Evolutionary conservation across 768 basidiomycete genomes (phyloP).

Genomic region (Boletus insuetus): DNA sequence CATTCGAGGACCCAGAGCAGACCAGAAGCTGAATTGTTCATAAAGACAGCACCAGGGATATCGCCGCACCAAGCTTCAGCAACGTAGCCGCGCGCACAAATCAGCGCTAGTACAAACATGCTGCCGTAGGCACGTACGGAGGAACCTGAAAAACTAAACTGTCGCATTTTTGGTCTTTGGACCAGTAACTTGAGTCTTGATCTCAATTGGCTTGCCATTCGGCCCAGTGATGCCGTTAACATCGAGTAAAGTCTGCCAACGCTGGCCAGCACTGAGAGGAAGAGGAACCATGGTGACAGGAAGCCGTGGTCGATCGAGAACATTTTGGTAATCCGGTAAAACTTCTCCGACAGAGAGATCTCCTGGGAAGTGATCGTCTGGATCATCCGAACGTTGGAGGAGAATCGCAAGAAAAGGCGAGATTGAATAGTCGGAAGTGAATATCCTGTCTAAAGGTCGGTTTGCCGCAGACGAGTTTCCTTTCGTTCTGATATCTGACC

Average conservation of each 20-base stretch:
- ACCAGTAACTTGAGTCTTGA: conserved; percentile 45
- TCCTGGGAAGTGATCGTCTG: conserved; percentile 50
- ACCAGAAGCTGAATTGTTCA: conserved; percentile 39
- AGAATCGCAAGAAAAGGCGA: conserved; percentile 64
- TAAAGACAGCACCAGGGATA: conserved; percentile 51
- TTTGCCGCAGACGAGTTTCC: conserved; percentile 41
- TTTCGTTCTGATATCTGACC: conserved; percentile 43
- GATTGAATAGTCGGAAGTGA: conserved; percentile 51
- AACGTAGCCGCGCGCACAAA: conserved; percentile 37
- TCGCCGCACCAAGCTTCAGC: conserved; percentile 60
- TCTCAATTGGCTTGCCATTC: conserved; percentile 47
- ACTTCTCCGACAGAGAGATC: conserved; percentile 63
- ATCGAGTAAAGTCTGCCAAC: conserved; percentile 66
- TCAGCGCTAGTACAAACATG: conserved; percentile 14
- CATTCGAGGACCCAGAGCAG: conserved; percentile 64
- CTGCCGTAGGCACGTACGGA: conserved; percentile 31
- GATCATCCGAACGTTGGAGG: conserved; percentile 58
- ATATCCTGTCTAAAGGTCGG: conserved; percentile 62
- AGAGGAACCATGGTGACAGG: conserved; percentile 34
- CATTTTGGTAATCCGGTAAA: conserved; percentile 44
- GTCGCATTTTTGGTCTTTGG: conserved; percentile 48
- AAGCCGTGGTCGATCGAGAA: conserved; percentile 51
- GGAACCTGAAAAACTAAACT: conserved; percentile 53
- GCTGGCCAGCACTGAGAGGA: conserved; percentile 35
- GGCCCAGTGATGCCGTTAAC: conserved; percentile 60